Conservation (phyloP, 441 rosid genomes). For the Raphanus hybrid region DNA sequence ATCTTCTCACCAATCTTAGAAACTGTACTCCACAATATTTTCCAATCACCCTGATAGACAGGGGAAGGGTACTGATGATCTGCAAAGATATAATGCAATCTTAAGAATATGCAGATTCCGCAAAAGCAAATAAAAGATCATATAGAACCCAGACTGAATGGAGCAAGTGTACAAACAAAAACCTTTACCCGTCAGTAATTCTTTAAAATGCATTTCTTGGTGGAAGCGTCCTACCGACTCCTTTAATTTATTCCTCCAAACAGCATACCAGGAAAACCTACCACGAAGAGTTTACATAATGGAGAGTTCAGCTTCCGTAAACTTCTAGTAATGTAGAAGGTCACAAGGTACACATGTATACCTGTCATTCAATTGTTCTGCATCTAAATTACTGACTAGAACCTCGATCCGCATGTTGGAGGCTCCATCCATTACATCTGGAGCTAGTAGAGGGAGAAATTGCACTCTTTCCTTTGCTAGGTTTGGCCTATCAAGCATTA, state of each 20-base stretch:
- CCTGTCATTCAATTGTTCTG: slow-evolving; percentile 60
- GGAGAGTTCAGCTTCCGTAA: slow-evolving; percentile 27
- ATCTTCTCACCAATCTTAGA: slow-evolving; percentile 55
- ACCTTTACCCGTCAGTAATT: slow-evolving; percentile 57
- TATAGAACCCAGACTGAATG: slow-evolving; percentile 11
- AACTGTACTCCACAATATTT: slow-evolving; percentile 56
- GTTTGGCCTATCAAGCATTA: slow-evolving; percentile 67
- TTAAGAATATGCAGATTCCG: slow-evolving; percentile 23
- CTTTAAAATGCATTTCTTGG: slow-evolving; percentile 43
- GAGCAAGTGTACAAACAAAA: slow-evolving; percentile 36
- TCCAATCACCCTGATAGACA: slow-evolving; percentile 58
- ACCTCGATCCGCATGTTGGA: slow-evolving; percentile 46
- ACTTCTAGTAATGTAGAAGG: slow-evolving; percentile 10
- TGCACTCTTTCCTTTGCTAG: slow-evolving; percentile 51
- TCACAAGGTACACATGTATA: slow-evolving; percentile 36
- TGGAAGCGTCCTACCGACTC: slow-evolving; percentile 46
- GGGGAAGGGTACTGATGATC: slow-evolving; percentile 48
- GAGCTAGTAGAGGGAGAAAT: slow-evolving; percentile 49
- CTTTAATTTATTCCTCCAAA: slow-evolving; percentile 59
- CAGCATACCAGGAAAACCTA: slow-evolving; percentile 68
- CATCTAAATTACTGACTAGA: slow-evolving; percentile 51
- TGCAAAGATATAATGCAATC: slow-evolving; percentile 43
- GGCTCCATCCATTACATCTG: slow-evolving; percentile 46
- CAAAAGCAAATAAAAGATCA: background rate
- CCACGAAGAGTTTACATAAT: slow-evolving; percentile 33